Evolutionary conservation across 148 eudicot species (phyloP).

Genomic region (Cornus suecica): DNA sequence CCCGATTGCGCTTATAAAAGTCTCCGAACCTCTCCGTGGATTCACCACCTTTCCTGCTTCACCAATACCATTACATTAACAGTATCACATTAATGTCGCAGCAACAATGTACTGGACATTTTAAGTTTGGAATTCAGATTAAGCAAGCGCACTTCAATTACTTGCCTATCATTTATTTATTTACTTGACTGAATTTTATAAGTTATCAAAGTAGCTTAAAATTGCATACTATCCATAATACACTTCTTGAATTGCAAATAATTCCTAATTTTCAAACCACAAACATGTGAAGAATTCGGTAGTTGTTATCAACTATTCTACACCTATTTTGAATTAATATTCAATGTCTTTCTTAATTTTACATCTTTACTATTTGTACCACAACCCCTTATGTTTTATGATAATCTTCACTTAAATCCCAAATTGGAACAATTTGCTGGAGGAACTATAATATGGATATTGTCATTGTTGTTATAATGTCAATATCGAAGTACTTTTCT

Average conservation of each 20-base stretch:
- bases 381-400: neutral
- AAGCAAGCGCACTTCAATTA: neutral
- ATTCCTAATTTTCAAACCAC: neutral
- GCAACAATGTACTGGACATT: neutral
- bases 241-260: neutral
- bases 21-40: conserved; percentile 61
- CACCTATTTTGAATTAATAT: neutral
- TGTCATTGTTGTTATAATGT: neutral
- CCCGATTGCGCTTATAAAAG: conserved; percentile 73
- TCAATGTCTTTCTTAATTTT: neutral
- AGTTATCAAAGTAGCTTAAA: neutral
- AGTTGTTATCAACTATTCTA: neutral
- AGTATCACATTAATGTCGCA: neutral
- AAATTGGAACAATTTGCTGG: neutral
- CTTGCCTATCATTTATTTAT: neutral
- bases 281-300: neutral
- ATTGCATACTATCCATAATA: neutral
- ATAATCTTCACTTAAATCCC: neutral
- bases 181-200: neutral
- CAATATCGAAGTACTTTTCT: neutral
- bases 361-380: neutral
- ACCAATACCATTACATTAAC: conserved; percentile 1
- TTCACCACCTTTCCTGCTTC: conserved; percentile 60
- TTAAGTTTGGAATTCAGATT: neutral
- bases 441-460: neutral